A percentile compares a stretch with the other conserved stretches of the same genome.
Evolutionary conservation across 139 green algal genomes (phyloP).

Genomic region (Chlamydomonas applanata): DNA sequence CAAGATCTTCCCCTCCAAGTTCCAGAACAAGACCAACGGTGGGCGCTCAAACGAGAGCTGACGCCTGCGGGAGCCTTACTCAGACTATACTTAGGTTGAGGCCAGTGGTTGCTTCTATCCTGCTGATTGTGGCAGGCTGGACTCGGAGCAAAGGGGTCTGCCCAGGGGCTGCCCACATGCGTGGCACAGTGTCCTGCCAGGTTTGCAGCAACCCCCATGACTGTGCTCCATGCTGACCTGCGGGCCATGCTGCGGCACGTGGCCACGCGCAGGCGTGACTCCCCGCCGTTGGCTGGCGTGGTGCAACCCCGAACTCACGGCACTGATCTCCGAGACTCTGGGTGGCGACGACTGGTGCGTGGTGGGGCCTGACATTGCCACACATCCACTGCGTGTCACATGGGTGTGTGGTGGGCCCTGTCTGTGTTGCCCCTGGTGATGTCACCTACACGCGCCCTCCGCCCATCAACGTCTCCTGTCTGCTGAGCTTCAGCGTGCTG

Average conservation of each 20-base stretch:
- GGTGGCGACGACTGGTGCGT: conserved; percentile 76
- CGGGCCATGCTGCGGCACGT: no score
- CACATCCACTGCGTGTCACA: not conserved
- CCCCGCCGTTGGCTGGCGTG: conserved; percentile 94
- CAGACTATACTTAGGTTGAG: no score
- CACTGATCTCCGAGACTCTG: conserved; percentile 87
- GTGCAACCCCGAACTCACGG: conserved; percentile 90
- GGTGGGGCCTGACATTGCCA: not conserved
- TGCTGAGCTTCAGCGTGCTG: not conserved
- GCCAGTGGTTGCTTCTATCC: no score
- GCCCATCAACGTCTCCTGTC: not conserved
- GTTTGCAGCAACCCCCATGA: no score
- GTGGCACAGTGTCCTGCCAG: no score
- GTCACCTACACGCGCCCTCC: not conserved
- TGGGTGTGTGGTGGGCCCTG: no score
- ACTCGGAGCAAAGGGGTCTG: no score
- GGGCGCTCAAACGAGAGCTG: conserved; percentile 24
- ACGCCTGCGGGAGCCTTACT: no score
- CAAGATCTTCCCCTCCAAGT: conserved; percentile 74
- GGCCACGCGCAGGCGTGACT: conserved; percentile 66
- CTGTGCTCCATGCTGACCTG: no score
- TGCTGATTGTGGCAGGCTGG: no score
- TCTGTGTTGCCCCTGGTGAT: no score
- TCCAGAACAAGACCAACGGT: conserved; percentile 99
- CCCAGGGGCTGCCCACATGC: no score